These are phyloP conservation scores for Aristolochia fimbriata DNA, from an alignment of 164 flowering plant species.

Conservation along the genomic window DNA sequence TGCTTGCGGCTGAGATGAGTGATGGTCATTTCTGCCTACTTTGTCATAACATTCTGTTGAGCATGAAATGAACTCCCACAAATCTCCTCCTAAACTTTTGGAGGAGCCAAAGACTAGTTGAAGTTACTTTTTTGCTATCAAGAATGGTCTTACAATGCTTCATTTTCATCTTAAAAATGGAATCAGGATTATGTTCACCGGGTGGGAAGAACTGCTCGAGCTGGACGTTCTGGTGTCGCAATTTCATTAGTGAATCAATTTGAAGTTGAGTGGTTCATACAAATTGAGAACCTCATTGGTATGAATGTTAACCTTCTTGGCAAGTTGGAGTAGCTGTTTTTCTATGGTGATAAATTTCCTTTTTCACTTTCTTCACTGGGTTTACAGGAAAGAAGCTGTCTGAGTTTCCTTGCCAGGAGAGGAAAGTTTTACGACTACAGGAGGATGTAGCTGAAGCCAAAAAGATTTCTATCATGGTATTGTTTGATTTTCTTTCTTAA, in stretches of 20 bases:
- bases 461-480: slow-evolving; percentile 59
- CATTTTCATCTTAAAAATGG: neutral
- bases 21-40: neutral
- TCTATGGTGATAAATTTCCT: neutral
- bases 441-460: slow-evolving; percentile 78
- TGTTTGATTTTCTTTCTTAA: neutral
- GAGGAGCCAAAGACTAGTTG: neutral
- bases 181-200: slow-evolving; percentile 86
- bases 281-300: slow-evolving; percentile 79
- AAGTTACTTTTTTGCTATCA: neutral
- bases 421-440: slow-evolving; percentile 54
- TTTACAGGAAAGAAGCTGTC: slow-evolving; percentile 68
- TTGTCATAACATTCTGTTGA: neutral
- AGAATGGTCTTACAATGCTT: neutral
- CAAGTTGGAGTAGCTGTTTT: neutral
- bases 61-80: neutral
- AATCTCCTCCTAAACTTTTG: neutral
- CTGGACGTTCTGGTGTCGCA: slow-evolving; percentile 87
- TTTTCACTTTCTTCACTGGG: neutral
- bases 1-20: neutral
- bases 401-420: slow-evolving; percentile 44
- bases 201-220: slow-evolving; percentile 98
- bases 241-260: slow-evolving; percentile 88
- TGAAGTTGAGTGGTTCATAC: slow-evolving; percentile 76
- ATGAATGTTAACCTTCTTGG: slow-evolving; percentile 3